Evolutionary conservation across 2,329 filamentous ascomycete species (phyloP).

Genomic region (Paecilomyces formosus): DNA sequence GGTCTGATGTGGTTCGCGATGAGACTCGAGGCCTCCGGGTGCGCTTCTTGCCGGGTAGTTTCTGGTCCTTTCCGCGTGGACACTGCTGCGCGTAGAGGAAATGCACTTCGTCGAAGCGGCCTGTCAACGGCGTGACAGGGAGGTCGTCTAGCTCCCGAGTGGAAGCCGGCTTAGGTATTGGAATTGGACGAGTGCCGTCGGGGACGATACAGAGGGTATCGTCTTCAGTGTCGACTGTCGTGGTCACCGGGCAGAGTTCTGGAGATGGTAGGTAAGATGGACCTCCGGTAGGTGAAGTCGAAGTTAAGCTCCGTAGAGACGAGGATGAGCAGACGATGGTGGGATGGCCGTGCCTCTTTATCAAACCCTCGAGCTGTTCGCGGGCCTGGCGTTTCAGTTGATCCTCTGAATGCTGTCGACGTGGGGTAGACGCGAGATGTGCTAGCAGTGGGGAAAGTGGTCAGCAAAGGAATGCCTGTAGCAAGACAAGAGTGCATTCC

Average conservation of each 20-base stretch:
- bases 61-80: conserved; percentile 11
- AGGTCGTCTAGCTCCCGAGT: conserved; percentile 22
- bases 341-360: conserved; percentile 31
- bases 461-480: conserved; percentile 19
- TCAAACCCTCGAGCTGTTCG: conserved; percentile 29
- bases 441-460: conserved; percentile 13
- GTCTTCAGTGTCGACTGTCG: conserved; percentile 14
- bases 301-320: conserved; percentile 29
- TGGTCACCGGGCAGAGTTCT: background rate
- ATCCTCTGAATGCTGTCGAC: conserved; percentile 16
- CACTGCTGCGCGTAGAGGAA: conserved; percentile 24
- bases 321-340: conserved; percentile 29
- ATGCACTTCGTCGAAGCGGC: conserved; percentile 27
- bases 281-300: conserved; percentile 29
- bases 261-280: conserved; percentile 18
- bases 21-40: conserved; percentile 8
- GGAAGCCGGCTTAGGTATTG: conserved; percentile 22
- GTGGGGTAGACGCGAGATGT: conserved; percentile 14
- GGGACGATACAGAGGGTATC: conserved; percentile 13
- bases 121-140: conserved; percentile 30
- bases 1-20: background rate
- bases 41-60: conserved; percentile 6
- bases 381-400: conserved; percentile 16
- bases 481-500: background rate
- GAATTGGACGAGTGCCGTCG: conserved; percentile 26